Conservation (phyloP, 805 yeast genomes). For the Metschnikowia colocasiae region DNA sequence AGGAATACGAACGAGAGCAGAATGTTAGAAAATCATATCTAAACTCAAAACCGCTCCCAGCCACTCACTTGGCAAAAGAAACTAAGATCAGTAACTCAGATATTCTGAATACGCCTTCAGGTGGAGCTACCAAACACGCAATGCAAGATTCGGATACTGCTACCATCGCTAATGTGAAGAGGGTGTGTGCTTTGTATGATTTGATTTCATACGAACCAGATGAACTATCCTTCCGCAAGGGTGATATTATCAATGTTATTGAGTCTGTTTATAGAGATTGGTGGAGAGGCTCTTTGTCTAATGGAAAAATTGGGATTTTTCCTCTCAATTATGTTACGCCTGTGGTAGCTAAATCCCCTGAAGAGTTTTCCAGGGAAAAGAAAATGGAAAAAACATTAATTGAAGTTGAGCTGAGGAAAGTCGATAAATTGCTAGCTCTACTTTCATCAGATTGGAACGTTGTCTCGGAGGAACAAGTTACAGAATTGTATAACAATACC, state of each 20-base stretch:
- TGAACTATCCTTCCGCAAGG: slow-evolving; percentile 80
- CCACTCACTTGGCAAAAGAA: slow-evolving; percentile 13
- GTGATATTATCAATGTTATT: slow-evolving; percentile 82
- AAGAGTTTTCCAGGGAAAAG: slow-evolving; percentile 51
- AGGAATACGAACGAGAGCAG: slow-evolving; percentile 50
- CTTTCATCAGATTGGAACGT: slow-evolving; percentile 36
- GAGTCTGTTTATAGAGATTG: slow-evolving; percentile 90
- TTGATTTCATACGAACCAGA: slow-evolving; percentile 75
- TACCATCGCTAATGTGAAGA: slow-evolving; percentile 47
- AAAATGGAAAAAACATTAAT: slow-evolving; percentile 53
- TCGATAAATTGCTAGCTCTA: slow-evolving; percentile 66
- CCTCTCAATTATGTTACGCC: slow-evolving; percentile 91
- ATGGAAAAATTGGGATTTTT: slow-evolving; percentile 81
- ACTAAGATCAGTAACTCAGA: neutral
- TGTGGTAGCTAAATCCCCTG: slow-evolving; percentile 59
- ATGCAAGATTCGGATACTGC: slow-evolving; percentile 15
- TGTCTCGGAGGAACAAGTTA: slow-evolving; percentile 60
- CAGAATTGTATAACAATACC: slow-evolving; percentile 66
- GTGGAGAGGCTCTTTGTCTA: slow-evolving; percentile 83
- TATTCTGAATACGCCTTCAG: neutral
- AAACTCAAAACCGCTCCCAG: slow-evolving; percentile 36
- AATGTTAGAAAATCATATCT: slow-evolving; percentile 25
- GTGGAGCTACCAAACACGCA: neutral
- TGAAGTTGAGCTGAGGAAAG: slow-evolving; percentile 47
- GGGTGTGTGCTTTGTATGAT: slow-evolving; percentile 85